Conservation (phyloP, 2,329 filamentous ascomycete species). For the Macrophomina phaseolina region DNA sequence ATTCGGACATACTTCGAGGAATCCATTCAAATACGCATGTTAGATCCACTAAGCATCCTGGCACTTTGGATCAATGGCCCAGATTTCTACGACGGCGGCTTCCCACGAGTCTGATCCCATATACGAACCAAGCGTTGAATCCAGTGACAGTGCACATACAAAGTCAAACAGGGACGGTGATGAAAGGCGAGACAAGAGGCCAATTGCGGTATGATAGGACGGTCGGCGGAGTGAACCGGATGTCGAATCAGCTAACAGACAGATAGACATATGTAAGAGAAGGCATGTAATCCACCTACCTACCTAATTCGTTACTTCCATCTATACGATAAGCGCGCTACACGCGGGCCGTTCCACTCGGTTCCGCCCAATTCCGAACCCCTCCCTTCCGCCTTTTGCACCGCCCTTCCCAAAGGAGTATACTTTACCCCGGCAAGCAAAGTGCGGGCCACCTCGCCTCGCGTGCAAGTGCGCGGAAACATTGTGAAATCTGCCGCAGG, state of each 20-base stretch:
- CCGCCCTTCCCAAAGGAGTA: neutral
- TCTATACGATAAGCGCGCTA: neutral
- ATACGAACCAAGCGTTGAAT: too few species aligned
- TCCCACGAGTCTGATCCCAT: too few species aligned
- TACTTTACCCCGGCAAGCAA: neutral
- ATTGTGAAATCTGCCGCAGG: neutral
- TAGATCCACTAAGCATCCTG: too few species aligned
- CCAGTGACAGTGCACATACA: too few species aligned
- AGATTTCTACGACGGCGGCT: too few species aligned
- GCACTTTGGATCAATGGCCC: too few species aligned
- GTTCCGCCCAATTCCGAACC: neutral
- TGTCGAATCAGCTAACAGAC: neutral
- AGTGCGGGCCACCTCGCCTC: conserved; percentile 6
- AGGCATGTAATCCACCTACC: neutral
- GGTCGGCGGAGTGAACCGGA: neutral
- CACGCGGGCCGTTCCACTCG: conserved; percentile 16
- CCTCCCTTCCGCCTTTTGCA: neutral
- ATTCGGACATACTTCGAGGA: too few species aligned
- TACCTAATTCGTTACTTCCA: neutral
- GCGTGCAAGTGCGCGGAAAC: neutral
- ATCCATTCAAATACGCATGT: too few species aligned
- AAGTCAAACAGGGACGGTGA: too few species aligned
- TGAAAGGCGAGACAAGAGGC: too few species aligned
- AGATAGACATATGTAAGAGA: too few species aligned
- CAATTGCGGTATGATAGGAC: too few species aligned